A percentile compares a stretch with the other conserved stretches of the same genome.
These are phyloP conservation scores for Stachybotrys echinatus DNA, from an alignment of 2,329 filamentous ascomycete species.

Conservation along the genomic window DNA sequence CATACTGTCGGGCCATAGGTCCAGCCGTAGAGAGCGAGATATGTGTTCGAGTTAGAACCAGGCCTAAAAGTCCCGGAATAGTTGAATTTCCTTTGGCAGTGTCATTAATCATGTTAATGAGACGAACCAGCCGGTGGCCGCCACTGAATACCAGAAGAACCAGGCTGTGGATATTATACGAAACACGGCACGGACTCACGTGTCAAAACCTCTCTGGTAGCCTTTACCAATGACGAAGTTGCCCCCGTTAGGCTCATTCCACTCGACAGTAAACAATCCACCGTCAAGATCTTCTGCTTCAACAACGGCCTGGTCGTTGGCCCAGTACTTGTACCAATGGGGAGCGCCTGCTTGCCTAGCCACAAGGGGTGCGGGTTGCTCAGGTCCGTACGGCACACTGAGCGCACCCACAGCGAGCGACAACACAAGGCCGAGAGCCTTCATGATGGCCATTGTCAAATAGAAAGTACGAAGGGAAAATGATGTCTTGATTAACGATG, in stretches of 20 bases:
- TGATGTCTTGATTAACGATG: neutral
- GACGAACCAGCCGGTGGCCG: neutral
- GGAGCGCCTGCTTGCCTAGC: conserved; percentile 1
- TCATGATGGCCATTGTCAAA: conserved; percentile 2
- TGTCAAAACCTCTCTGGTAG: conserved; percentile 2
- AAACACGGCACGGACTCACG: conserved; percentile 2
- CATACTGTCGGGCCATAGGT: conserved; percentile 6
- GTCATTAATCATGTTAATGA: neutral
- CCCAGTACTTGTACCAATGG: conserved; percentile 7
- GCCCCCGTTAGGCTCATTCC: conserved; percentile 4
- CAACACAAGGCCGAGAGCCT: conserved; percentile 2
- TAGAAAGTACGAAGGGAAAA: neutral
- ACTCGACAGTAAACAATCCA: conserved; percentile 1
- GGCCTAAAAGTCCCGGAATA: conserved; percentile 27
- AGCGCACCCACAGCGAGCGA: conserved; percentile 2
- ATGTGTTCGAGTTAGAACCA: conserved; percentile 36
- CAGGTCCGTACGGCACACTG: conserved; percentile 2
- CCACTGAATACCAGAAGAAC: neutral
- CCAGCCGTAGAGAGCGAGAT: conserved; percentile 6
- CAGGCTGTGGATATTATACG: neutral
- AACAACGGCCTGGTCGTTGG: conserved; percentile 5
- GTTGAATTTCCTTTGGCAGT: conserved; percentile 22
- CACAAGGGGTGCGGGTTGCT: conserved; percentile 1
- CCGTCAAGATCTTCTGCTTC: neutral
- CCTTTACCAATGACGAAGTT: conserved; percentile 7